Evolutionary conservation across 805 yeast species (phyloP).

Genomic region (Spathaspora passalidarum): DNA sequence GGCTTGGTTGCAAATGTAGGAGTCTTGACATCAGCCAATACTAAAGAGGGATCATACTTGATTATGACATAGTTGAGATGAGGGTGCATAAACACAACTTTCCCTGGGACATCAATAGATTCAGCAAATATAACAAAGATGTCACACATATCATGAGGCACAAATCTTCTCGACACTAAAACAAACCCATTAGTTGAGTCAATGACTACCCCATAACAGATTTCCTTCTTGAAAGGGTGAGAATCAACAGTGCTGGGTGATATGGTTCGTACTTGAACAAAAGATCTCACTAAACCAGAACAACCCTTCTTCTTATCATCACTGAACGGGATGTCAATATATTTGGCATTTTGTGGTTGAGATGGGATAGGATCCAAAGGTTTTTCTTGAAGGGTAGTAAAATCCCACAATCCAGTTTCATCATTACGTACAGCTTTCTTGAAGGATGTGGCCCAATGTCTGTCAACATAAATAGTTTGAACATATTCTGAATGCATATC

Average conservation of each 20-base stretch:
- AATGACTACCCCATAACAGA: slow-evolving; percentile 74
- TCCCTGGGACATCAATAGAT: slow-evolving; percentile 74
- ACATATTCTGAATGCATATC: slow-evolving; percentile 75
- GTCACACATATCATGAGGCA: slow-evolving; percentile 82
- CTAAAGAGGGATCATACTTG: slow-evolving; percentile 74
- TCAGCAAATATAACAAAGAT: slow-evolving; percentile 80
- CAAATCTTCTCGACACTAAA: slow-evolving; percentile 69
- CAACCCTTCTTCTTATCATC: slow-evolving; percentile 42
- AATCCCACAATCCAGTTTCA: slow-evolving; percentile 56
- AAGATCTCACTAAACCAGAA: slow-evolving; percentile 57
- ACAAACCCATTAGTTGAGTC: slow-evolving; percentile 81
- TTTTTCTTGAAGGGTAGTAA: slow-evolving; percentile 50
- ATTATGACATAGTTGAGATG: slow-evolving; percentile 81
- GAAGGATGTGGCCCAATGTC: slow-evolving; percentile 81
- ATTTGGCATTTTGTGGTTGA: slow-evolving; percentile 62
- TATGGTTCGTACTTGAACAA: slow-evolving; percentile 66
- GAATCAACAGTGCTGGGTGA: slow-evolving; percentile 77
- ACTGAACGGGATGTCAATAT: slow-evolving; percentile 64
- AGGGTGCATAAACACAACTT: slow-evolving; percentile 83
- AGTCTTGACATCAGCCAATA: slow-evolving; percentile 66
- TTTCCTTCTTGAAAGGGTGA: slow-evolving; percentile 56
- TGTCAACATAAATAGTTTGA: slow-evolving; percentile 67
- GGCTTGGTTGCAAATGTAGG: slow-evolving; percentile 59
- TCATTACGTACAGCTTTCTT: slow-evolving; percentile 64
- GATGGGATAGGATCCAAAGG: slow-evolving; percentile 55